Percentiles rank a stretch among this genome's conserved stretches.
Conservation (phyloP, 2,329 filamentous ascomycete species). For the Trichophyton verrucosum region DNA sequence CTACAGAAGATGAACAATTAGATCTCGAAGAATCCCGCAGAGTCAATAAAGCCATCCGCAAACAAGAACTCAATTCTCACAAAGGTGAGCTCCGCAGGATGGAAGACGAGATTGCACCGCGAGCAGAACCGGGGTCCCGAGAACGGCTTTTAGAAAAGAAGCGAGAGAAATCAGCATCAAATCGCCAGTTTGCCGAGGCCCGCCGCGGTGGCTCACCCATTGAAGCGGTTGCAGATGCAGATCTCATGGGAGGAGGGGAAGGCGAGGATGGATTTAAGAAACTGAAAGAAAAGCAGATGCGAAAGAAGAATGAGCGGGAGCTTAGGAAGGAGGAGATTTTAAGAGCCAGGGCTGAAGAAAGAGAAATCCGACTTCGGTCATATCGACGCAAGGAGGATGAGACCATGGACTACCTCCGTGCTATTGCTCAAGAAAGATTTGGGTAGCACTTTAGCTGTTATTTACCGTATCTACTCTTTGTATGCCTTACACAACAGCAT, state of each 20-base stretch:
- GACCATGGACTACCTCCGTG: slow-evolving; percentile 69
- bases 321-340: slow-evolving; percentile 67
- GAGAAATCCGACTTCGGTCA: slow-evolving; percentile 60
- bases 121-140: slow-evolving; percentile 67
- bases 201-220: slow-evolving; percentile 50
- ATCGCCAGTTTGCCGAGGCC: slow-evolving; percentile 55
- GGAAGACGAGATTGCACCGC: slow-evolving; percentile 64
- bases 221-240: slow-evolving; percentile 56
- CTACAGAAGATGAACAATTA: slow-evolving; percentile 27
- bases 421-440: slow-evolving; percentile 68
- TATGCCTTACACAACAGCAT: too few species aligned
- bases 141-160: slow-evolving; percentile 83
- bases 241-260: slow-evolving; percentile 61
- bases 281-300: slow-evolving; percentile 51
- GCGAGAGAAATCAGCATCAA: slow-evolving; percentile 55
- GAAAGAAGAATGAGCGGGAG: slow-evolving; percentile 74
- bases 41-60: slow-evolving; percentile 53
- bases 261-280: slow-evolving; percentile 51
- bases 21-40: slow-evolving; percentile 49
- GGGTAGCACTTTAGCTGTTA: slow-evolving; percentile 33
- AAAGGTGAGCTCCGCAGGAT: slow-evolving; percentile 23
- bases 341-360: slow-evolving; percentile 61
- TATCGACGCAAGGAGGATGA: slow-evolving; percentile 67
- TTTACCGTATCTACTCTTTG: too few species aligned
- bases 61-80: slow-evolving; percentile 45